These are phyloP conservation scores for Carex parvula DNA, from an alignment of 176 grass and related monocot species.

Conservation along the genomic window DNA sequence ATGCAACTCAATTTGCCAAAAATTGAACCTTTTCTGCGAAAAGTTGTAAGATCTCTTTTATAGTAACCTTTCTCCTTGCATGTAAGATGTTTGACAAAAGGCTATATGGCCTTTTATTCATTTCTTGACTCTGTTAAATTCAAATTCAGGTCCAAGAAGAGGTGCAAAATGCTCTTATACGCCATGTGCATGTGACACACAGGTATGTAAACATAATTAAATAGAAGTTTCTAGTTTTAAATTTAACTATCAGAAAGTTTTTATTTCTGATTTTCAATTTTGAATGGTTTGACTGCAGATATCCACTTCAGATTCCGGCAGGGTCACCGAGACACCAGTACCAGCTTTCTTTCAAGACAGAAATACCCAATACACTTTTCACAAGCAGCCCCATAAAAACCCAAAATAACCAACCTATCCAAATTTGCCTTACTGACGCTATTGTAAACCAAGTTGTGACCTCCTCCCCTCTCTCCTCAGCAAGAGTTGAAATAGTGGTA, in stretches of 20 bases:
- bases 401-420: constrained; percentile 27
- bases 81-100: neutral
- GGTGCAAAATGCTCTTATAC: constrained; percentile 29
- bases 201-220: neutral
- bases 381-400: constrained; percentile 29
- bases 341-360: constrained; percentile 16
- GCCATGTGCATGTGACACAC: constrained; percentile 16
- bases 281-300: neutral
- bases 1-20: constrained; percentile 30
- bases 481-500: constrained; percentile 88
- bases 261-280: neutral
- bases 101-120: neutral
- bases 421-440: constrained; percentile 13
- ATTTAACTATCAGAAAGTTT: neutral
- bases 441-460: constrained; percentile 7
- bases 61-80: neutral
- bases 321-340: constrained; percentile 15
- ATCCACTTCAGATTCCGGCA: constrained; percentile 18
- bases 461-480: constrained; percentile 60
- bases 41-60: constrained; percentile 21
- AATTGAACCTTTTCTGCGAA: constrained; percentile 29
- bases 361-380: constrained; percentile 26
- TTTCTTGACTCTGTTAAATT: neutral
- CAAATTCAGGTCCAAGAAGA: constrained; percentile 29
- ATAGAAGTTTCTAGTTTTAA: neutral